phyloP scores from a whole-genome alignment of 2,329 filamentous ascomycete genomes.

The Xylariaceae sp. region DNA sequence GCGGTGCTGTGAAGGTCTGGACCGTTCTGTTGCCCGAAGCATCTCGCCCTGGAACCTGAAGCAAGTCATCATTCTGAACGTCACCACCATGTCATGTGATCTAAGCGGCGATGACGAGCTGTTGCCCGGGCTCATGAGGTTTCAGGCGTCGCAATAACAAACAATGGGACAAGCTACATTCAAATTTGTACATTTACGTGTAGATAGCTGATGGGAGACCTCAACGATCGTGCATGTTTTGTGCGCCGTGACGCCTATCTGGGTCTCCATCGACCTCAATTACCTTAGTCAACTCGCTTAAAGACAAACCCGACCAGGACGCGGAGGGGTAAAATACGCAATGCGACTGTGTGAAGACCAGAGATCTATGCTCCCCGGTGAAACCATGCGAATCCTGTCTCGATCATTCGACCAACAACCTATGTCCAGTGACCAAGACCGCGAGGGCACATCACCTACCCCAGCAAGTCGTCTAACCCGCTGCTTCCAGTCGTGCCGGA shows the following conservation, averaged over 20 bases:
- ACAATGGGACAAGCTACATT: too few relatives aligned
- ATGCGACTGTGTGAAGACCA: too few relatives aligned
- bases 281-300: too few relatives aligned
- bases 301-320: too few relatives aligned
- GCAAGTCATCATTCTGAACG: neutral
- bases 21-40: neutral
- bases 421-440: neutral
- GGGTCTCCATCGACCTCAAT: slow-evolving; percentile 7
- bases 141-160: too few relatives aligned
- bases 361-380: too few relatives aligned
- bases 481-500: slow-evolving; percentile 18
- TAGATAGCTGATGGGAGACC: too few relatives aligned
- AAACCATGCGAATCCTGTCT: too few relatives aligned
- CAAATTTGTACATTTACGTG: too few relatives aligned
- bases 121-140: too few relatives aligned
- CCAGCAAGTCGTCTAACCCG: slow-evolving; percentile 28
- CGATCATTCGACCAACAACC: too few relatives aligned
- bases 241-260: slow-evolving; percentile 40
- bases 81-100: neutral
- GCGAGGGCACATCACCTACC: slow-evolving; percentile 13
- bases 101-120: neutral
- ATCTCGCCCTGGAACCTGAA: slow-evolving; percentile 1
- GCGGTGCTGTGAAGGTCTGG: slow-evolving; percentile 8
- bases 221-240: slow-evolving; percentile 27
- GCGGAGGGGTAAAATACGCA: too few relatives aligned